A percentile compares a stretch with the other conserved stretches of the same genome.
Conservation (phyloP, 306 rosid genomes). For the Castanopsis chinensis region DNA sequence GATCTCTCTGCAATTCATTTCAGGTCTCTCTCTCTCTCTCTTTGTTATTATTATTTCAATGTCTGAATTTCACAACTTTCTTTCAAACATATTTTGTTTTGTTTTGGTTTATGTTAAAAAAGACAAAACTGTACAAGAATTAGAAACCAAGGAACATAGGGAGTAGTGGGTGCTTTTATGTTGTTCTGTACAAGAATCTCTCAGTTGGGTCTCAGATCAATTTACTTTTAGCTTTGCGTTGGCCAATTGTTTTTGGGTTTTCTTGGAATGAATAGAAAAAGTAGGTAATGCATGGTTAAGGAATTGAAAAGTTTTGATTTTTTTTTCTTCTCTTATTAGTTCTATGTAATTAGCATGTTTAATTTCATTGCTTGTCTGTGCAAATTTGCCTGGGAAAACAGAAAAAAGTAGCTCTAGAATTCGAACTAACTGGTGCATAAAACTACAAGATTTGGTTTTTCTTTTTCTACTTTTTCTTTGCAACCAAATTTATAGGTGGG, state of each 20-base stretch:
- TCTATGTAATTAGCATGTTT: neutral
- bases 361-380: neutral
- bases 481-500: neutral
- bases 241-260: too few relatives aligned
- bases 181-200: neutral
- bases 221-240: neutral
- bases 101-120: neutral
- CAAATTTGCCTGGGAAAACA: neutral
- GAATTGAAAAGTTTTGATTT: neutral
- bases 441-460: neutral
- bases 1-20: constrained; percentile 36
- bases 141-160: neutral
- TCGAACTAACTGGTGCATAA: neutral
- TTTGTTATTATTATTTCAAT: neutral
- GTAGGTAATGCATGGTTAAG: too few relatives aligned
- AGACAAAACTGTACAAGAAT: neutral
- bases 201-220: neutral
- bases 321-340: neutral
- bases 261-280: too few relatives aligned
- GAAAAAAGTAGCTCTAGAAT: neutral
- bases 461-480: neutral
- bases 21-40: constrained; percentile 33
- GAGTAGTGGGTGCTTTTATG: neutral
- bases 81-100: neutral
- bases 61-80: neutral